Base-by-base conservation (phyloP, 1,284 basidiomycete genomes). In the Ustanciosporium gigantosporum region DNA sequence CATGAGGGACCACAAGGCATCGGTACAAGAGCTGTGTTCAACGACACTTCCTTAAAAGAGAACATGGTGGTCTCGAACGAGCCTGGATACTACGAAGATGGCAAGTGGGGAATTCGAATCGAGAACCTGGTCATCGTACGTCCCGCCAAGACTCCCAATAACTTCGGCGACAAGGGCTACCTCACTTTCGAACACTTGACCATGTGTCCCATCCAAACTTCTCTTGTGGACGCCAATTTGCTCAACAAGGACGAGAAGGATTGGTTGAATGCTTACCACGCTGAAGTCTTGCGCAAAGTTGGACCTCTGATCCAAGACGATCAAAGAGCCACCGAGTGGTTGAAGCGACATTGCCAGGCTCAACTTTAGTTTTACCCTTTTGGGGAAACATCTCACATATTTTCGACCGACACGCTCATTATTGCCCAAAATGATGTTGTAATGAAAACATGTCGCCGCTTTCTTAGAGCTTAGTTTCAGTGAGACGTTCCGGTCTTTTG, bases 71-170 rank as follows among this genome's bases (percentile, higher is more conserved):
- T 77, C 19, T 70, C 66, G 38, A 77, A 75, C 45, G 75, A 98
- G 72, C 94, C 94, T 0, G 94, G 91, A 2, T 97, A 89, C 79
- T 98, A 90, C 79, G 86, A 86, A 15, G 92, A 96, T 69, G 94
- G 92, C 5, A 81, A 84, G 50, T 98, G 88, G 75, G 94, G 94
- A 3, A 91, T 97, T 65, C 86, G 94, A 2, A 92, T 95, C 68
- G 94, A 98, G 80, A 91, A 86, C 76, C 48, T 77, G 7, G 64
- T 74, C 36, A 65, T 70, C 37, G 70, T 69, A 13, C 45, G 46
- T 8, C 61, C 49, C 27, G 74, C 67, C 17, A 53, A 58, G 25
- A 92, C 90, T 1, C 84, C 82, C 5, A 84, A 92, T 77, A 89
- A 91, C 75, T 96, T 93, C 77, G 91, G 90, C 4, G 83, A 85